phyloP scores from a whole-genome alignment of 306 rosid species.

The Ammopiptanthus mongolicus region DNA sequence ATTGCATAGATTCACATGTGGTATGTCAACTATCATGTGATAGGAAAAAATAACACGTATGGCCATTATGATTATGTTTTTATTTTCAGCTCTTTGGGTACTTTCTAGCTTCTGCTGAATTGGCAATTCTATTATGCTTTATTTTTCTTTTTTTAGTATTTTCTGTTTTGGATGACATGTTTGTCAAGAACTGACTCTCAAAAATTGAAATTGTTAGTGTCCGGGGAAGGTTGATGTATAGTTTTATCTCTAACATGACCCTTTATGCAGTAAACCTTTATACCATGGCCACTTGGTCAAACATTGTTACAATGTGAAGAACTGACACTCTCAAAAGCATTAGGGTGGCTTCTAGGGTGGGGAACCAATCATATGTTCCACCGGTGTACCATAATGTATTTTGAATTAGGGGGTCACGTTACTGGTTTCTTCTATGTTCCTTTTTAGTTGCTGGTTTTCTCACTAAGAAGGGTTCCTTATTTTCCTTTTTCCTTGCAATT shows the following conservation, averaged over 20 bases:
- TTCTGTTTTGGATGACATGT: neutral
- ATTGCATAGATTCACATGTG: slow-evolving; percentile 78
- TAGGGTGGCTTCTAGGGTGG: too few species aligned
- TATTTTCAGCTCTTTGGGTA: neutral
- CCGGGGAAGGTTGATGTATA: too few species aligned
- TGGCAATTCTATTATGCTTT: neutral
- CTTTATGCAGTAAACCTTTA: too few species aligned
- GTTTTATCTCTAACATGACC: too few species aligned
- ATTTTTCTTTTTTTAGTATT: neutral
- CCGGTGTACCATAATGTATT: too few species aligned
- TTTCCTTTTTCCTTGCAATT: too few species aligned
- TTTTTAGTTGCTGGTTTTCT: neutral
- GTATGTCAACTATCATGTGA: slow-evolving; percentile 38
- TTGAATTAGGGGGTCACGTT: neutral
- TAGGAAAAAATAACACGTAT: neutral
- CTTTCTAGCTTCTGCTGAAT: neutral
- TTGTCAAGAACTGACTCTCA: neutral
- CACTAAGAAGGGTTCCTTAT: neutral
- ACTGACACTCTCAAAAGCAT: too few species aligned
- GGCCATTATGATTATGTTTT: neutral
- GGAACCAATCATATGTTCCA: too few species aligned
- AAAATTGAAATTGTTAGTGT: too few species aligned
- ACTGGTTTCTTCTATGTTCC: too few species aligned
- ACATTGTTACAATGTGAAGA: too few species aligned
- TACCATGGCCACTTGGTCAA: too few species aligned